phyloP scores from a whole-genome alignment of 805 yeast species.

The Myxozyma udenii region DNA sequence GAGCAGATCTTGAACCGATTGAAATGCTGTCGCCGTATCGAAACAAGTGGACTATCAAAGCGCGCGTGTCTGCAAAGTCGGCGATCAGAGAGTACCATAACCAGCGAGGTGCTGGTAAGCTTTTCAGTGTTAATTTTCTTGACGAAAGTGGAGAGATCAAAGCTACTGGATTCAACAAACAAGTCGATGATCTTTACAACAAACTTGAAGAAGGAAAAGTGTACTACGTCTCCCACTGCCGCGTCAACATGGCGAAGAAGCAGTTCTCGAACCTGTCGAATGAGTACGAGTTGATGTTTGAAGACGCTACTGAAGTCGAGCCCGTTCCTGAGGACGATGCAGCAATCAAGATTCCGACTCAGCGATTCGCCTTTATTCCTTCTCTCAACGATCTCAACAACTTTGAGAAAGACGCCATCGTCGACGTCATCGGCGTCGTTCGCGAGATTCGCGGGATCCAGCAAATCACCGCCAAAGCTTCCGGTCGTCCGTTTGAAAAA shows the following conservation, averaged over 20 bases:
- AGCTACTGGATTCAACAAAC: slow-evolving; percentile 89
- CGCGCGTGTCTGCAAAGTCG: slow-evolving; percentile 82
- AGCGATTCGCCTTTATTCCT: slow-evolving; percentile 71
- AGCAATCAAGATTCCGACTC: slow-evolving; percentile 65
- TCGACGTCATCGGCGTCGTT: slow-evolving; percentile 86
- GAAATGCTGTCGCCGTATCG: slow-evolving; percentile 90
- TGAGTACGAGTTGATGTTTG: slow-evolving; percentile 83
- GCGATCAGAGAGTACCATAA: slow-evolving; percentile 87
- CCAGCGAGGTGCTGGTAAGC: slow-evolving; percentile 81
- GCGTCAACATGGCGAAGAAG: slow-evolving; percentile 79
- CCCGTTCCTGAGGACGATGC: slow-evolving; percentile 58
- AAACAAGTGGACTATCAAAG: slow-evolving; percentile 87
- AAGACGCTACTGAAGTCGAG: slow-evolving; percentile 70
- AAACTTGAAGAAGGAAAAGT: slow-evolving; percentile 83
- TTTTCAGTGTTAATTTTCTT: slow-evolving; percentile 80
- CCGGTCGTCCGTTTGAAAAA: slow-evolving; percentile 89
- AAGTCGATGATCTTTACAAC: slow-evolving; percentile 75
- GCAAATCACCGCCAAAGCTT: slow-evolving; percentile 77
- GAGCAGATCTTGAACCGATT: slow-evolving; percentile 58
- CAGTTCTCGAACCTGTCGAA: slow-evolving; percentile 80
- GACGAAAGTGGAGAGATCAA: slow-evolving; percentile 96
- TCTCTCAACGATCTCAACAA: slow-evolving; percentile 58
- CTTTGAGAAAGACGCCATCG: slow-evolving; percentile 64
- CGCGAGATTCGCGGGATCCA: slow-evolving; percentile 70
- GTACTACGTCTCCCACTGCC: slow-evolving; percentile 76